Conservation (phyloP, 805 yeast species). For the Wickerhamiella sergipiensis region DNA sequence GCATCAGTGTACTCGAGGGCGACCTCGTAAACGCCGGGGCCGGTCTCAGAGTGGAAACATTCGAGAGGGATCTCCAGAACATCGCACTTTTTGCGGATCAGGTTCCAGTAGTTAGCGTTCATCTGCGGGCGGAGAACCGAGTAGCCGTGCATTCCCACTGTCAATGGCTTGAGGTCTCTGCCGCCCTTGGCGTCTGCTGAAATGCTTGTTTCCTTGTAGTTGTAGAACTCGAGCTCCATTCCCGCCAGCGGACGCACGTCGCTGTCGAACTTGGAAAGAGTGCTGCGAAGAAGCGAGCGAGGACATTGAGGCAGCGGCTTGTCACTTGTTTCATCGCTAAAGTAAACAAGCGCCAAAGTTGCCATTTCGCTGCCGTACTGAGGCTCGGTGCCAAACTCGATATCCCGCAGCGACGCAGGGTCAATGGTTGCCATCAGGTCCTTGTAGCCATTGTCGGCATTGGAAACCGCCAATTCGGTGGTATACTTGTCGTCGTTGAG, state of each 20-base stretch:
- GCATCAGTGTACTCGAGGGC: conserved; percentile 23
- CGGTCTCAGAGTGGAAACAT: conserved; percentile 27
- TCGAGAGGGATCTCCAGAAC: conserved; percentile 19
- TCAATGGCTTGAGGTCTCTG: conserved; percentile 16
- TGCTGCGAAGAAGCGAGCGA: conserved; percentile 18
- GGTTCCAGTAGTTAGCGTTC: conserved; percentile 20
- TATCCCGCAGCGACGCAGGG: conserved; percentile 11
- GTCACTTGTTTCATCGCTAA: conserved; percentile 13
- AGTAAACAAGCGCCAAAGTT: conserved; percentile 21
- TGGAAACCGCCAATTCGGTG: conserved; percentile 18
- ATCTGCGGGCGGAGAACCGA: conserved; percentile 23
- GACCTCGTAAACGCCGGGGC: conserved; percentile 27
- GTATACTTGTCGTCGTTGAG: conserved; percentile 23
- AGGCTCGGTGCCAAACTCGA: conserved; percentile 17
- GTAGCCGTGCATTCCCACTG: conserved; percentile 27
- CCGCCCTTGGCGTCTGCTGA: background rate
- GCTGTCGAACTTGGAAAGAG: conserved; percentile 5
- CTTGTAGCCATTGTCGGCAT: conserved; percentile 21
- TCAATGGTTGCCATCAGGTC: conserved; percentile 22
- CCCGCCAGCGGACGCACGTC: conserved; percentile 16
- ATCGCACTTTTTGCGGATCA: conserved; percentile 15
- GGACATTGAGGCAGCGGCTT: conserved; percentile 22
- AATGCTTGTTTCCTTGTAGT: conserved; percentile 17
- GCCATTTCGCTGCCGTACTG: conserved; percentile 13
- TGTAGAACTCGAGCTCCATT: conserved; percentile 24